phyloP scores from a whole-genome alignment of 768 basidiomycete genomes.

The Xerocomus potaroensis region DNA sequence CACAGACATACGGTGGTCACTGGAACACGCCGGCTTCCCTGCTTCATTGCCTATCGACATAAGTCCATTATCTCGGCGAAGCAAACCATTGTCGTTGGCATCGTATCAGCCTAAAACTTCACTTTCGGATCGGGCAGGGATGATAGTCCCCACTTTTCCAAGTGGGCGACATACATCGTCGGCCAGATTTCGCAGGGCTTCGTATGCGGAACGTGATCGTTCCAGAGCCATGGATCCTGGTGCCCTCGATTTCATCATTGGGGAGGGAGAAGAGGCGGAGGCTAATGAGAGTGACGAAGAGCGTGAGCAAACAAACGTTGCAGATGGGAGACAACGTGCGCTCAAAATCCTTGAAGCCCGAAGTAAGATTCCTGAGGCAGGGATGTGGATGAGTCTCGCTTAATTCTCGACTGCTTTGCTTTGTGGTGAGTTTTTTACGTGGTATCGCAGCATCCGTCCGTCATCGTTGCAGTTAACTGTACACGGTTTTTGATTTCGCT shows the following conservation, averaged over 20 bases:
- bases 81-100: constrained; percentile 44
- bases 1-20: constrained; percentile 24
- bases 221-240: constrained; percentile 65
- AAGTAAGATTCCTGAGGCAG: constrained; percentile 60
- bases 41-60: constrained; percentile 66
- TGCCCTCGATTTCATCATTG: constrained; percentile 53
- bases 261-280: constrained; percentile 48
- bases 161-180: constrained; percentile 33
- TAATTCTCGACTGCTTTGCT: constrained; percentile 15
- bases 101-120: constrained; percentile 55
- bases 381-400: constrained; percentile 83
- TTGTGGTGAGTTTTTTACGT: constrained; percentile 8
- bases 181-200: constrained; percentile 50
- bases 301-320: constrained; percentile 13
- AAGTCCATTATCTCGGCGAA: constrained; percentile 31
- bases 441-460: constrained; percentile 1
- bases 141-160: constrained; percentile 28
- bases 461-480: constrained; percentile 7
- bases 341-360: constrained; percentile 67
- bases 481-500: constrained; percentile 1
- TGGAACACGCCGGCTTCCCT: constrained; percentile 36
- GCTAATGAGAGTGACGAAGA: constrained; percentile 32
- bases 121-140: constrained; percentile 36
- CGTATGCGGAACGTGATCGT: constrained; percentile 68
- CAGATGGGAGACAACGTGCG: constrained; percentile 48